These are phyloP conservation scores for Cryptococcus sp. DNA, from an alignment of 1,284 basidiomycete species.

Conservation along the genomic window DNA sequence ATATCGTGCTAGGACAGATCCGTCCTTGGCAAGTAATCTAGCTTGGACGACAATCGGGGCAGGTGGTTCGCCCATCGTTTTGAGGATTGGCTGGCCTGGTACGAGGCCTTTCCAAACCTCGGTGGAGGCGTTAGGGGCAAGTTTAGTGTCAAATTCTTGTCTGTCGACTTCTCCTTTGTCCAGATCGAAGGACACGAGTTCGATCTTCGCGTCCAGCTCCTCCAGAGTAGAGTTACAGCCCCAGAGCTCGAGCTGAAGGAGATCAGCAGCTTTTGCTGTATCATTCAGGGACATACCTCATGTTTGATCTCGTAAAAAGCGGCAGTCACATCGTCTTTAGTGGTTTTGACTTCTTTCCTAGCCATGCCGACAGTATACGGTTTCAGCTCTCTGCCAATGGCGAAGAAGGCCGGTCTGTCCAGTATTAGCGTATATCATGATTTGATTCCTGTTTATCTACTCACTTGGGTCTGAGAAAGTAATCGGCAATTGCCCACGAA, in stretches of 20 bases:
- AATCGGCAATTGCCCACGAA: slow-evolving; percentile 73
- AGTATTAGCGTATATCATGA: neutral
- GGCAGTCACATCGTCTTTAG: slow-evolving; percentile 57
- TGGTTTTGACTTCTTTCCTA: slow-evolving; percentile 63
- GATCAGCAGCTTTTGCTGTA: neutral
- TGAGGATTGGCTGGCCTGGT: slow-evolving; percentile 63
- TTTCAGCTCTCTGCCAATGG: slow-evolving; percentile 65
- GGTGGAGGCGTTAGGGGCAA: slow-evolving; percentile 72
- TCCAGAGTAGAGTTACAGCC: slow-evolving; percentile 68
- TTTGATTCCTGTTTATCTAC: neutral
- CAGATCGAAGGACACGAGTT: slow-evolving; percentile 65
- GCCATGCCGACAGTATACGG: slow-evolving; percentile 66
- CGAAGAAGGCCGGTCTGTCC: slow-evolving; percentile 68
- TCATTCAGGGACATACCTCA: slow-evolving; percentile 19
- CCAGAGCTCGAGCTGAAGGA: slow-evolving; percentile 64
- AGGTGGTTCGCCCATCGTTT: slow-evolving; percentile 60
- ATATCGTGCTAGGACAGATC: slow-evolving; percentile 63
- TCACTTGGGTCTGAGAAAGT: slow-evolving; percentile 58
- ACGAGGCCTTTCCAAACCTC: slow-evolving; percentile 68
- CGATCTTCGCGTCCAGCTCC: slow-evolving; percentile 58
- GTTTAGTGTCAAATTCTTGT: slow-evolving; percentile 54
- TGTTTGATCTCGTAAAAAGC: slow-evolving; percentile 62
- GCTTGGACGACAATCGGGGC: slow-evolving; percentile 70
- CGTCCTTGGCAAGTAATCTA: slow-evolving; percentile 58
- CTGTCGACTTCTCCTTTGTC: slow-evolving; percentile 49